These are phyloP conservation scores for Diatrype stigma DNA, from an alignment of 2,329 filamentous ascomycete genomes.

Conservation along the genomic window DNA sequence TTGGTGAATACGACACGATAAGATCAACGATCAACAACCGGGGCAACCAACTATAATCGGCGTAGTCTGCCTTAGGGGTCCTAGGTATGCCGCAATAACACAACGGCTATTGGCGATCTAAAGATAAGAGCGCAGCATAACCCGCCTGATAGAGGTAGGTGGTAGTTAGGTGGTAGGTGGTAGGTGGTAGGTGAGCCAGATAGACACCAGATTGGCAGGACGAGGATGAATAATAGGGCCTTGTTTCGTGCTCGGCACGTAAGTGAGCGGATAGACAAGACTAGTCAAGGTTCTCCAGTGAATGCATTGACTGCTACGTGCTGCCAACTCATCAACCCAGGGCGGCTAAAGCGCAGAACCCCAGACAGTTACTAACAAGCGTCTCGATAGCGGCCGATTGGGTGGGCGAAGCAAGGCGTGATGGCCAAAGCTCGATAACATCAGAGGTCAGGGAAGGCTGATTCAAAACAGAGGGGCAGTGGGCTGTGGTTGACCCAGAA, in stretches of 20 bases:
- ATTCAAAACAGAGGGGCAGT: slow-evolving; percentile 1
- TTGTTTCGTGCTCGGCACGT: too few species aligned
- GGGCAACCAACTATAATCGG: background rate
- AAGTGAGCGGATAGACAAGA: too few species aligned
- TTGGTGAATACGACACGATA: background rate
- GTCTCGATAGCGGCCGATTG: background rate
- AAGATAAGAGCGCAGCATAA: too few species aligned
- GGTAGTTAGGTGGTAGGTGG: too few species aligned
- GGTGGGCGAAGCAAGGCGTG: background rate
- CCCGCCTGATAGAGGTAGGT: background rate
- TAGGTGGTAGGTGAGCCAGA: too few species aligned
- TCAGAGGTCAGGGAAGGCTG: background rate
- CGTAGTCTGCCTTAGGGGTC: background rate
- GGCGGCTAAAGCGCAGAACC: background rate
- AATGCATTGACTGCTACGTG: background rate
- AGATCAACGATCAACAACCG: background rate
- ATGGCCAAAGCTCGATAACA: background rate
- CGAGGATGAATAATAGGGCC: too few species aligned
- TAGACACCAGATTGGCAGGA: background rate
- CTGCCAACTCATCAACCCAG: background rate
- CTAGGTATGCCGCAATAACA: background rate
- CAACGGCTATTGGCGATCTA: background rate
- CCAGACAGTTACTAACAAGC: background rate
- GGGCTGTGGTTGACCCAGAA: background rate
- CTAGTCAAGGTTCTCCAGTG: too few species aligned